phyloP scores from a whole-genome alignment of 2,329 filamentous ascomycete genomes.

The Xylaria sp. region DNA sequence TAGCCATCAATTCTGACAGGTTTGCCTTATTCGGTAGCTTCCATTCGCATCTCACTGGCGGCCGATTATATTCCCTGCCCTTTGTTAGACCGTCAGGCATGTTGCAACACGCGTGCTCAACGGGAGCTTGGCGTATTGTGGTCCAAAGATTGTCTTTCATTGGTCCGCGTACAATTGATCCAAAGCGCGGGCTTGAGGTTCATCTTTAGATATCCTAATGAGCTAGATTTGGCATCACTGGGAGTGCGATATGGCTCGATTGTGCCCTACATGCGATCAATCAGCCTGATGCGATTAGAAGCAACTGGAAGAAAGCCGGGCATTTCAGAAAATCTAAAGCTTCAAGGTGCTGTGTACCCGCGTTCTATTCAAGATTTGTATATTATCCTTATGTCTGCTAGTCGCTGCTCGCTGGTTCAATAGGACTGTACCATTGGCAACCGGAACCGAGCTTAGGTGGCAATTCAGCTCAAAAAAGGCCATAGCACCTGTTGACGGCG shows the following conservation, averaged over 20 bases:
- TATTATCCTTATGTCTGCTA: slow-evolving; percentile 71
- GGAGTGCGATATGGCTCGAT: slow-evolving; percentile 65
- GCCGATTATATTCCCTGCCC: slow-evolving; percentile 67
- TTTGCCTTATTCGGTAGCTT: too few relatives aligned
- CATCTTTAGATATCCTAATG: slow-evolving; percentile 62
- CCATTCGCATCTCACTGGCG: slow-evolving; percentile 68
- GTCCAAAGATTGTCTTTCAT: slow-evolving; percentile 68
- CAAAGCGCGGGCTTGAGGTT: slow-evolving; percentile 60
- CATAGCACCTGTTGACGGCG: slow-evolving; percentile 51
- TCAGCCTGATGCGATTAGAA: slow-evolving; percentile 49
- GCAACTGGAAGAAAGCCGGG: slow-evolving; percentile 31
- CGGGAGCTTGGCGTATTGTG: slow-evolving; percentile 69
- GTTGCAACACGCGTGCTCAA: slow-evolving; percentile 53
- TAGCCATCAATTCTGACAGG: too few relatives aligned
- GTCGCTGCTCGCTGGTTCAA: slow-evolving; percentile 69
- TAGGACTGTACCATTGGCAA: slow-evolving; percentile 69
- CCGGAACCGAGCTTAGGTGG: slow-evolving; percentile 64
- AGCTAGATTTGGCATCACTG: slow-evolving; percentile 57
- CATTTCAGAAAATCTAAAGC: slow-evolving; percentile 56
- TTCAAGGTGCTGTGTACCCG: slow-evolving; percentile 67
- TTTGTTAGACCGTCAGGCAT: slow-evolving; percentile 74
- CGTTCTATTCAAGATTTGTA: slow-evolving; percentile 74
- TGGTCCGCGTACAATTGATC: slow-evolving; percentile 61
- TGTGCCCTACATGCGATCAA: slow-evolving; percentile 56
- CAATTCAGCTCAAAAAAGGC: slow-evolving; percentile 57